Conservation (phyloP, 306 rosid species). For the Arachis stenosperma region DNA sequence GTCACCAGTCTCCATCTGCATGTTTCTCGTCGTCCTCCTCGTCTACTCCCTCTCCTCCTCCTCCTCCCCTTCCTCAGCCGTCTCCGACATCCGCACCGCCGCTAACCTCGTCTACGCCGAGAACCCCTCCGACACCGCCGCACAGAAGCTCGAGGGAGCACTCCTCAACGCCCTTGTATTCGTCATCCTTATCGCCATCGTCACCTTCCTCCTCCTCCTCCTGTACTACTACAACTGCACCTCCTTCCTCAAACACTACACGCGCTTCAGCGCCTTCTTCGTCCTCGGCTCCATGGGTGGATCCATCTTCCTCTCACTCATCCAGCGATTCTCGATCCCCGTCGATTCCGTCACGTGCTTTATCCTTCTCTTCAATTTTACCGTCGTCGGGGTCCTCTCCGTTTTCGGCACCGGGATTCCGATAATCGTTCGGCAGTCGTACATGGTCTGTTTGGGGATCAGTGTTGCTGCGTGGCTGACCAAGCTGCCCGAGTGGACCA, state of each 20-base stretch:
- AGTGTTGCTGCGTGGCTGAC: constrained; percentile 94
- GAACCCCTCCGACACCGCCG: constrained; percentile 69
- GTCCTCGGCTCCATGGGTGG: constrained; percentile 87
- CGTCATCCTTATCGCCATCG: constrained; percentile 69
- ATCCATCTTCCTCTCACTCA: constrained; percentile 69
- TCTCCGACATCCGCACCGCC: constrained; percentile 64
- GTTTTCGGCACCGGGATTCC: constrained; percentile 78
- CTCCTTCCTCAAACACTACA: constrained; percentile 78
- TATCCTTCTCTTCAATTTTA: constrained; percentile 75
- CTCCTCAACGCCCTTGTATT: constrained; percentile 88
- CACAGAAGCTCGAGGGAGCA: constrained; percentile 86
- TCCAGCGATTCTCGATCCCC: constrained; percentile 76
- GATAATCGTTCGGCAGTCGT: constrained; percentile 67
- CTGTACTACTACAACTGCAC: constrained; percentile 93
- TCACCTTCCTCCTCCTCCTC: constrained; percentile 76
- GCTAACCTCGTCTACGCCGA: constrained; percentile 92
- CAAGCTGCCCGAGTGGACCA: constrained; percentile 91
- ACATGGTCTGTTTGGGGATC: constrained; percentile 82
- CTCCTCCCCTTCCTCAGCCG: constrained; percentile 38
- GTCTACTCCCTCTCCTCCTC: constrained; percentile 82
- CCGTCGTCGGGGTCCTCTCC: constrained; percentile 79
- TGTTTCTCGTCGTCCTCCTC: constrained; percentile 81
- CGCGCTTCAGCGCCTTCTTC: constrained; percentile 90
- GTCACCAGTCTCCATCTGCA: constrained; percentile 96
- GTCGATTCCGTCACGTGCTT: constrained; percentile 71